Base-by-base conservation (phyloP, 1,139 yeast genomes). In the Magnusiomyces fungicola region DNA sequence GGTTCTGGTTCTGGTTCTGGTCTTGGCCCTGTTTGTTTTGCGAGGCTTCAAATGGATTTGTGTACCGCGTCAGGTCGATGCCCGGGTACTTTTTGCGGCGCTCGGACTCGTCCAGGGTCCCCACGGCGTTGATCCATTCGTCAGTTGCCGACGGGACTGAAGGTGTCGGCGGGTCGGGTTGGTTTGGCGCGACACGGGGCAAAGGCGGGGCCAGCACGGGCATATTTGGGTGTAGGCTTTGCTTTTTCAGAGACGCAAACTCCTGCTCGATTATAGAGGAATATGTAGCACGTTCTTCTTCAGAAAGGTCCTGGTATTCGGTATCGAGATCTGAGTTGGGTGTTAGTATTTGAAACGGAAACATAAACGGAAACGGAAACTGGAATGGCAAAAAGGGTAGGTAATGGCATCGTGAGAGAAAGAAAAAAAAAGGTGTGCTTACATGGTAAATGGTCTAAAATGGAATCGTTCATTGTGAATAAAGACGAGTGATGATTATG, bases 41-140 rank as follows among this genome's bases (percentile, higher is more conserved):
- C 19, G 21, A 16, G n/a, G 19, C 23, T 18, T 16, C 10, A 14
- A 34, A 34, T 5, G 38, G 38, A 23, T 34, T 18, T 7, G 38
- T 34, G 23, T 62, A 62, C 43, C 58, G 51, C 6, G 56, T 54
- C 29, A 61, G 43, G 50, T 68, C 69, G 9, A 68, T 66, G 30
- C 67, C 70, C 33, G n/a, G n/a, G n/a, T n/a, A n/a, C n/a, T n/a
- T n/a, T n/a, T n/a, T n/a, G n/a, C n/a, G n/a, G n/a, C n/a, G n/a
- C n/a, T n/a, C n/a, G n/a, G n/a, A n/a, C n/a, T n/a, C 5, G 23
- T 34, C 38, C 23, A 7, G 10, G 5, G 38, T 14, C 19, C 23
- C 38, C 14, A 34, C 7, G 3, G 38, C 38, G 16, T 34, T 23
- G 14, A 34, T 34, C 38, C 38, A 34, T 12, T 16, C 38, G 23